Percentiles rank a stretch among this genome's conserved stretches.
Conservation (phyloP, 805 yeast genomes). For the Zygosaccharomyces rouxii region DNA sequence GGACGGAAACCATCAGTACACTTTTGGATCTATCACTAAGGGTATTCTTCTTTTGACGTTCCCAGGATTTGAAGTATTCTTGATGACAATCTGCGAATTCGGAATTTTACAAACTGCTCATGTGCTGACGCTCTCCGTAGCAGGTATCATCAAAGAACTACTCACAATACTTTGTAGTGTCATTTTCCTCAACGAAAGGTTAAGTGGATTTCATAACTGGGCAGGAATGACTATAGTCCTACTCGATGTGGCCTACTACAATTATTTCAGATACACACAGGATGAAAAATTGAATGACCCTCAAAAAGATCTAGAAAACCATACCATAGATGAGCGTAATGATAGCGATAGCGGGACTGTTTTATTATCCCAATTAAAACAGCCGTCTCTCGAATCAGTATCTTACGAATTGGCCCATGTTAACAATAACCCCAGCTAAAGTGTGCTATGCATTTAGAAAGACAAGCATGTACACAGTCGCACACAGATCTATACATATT, state of each 20-base stretch:
- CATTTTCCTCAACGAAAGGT: conserved; percentile 66
- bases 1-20: conserved; percentile 7
- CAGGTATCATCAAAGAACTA: conserved; percentile 90
- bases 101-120: conserved; percentile 75
- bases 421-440: background rate
- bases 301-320: conserved; percentile 6
- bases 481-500: no score
- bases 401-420: conserved; percentile 2
- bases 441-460: background rate
- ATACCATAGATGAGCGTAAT: background rate
- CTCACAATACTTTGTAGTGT: conserved; percentile 69
- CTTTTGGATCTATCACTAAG: conserved; percentile 37
- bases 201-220: conserved; percentile 57
- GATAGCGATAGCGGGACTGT: background rate
- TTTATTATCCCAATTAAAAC: conserved; percentile 3
- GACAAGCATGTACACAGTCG: background rate
- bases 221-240: conserved; percentile 74
- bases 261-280: conserved; percentile 51
- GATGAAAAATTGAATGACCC: conserved; percentile 6
- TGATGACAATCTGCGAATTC: conserved; percentile 87
- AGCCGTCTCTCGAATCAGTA: conserved; percentile 8
- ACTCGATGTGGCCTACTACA: conserved; percentile 78
- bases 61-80: conserved; percentile 85
- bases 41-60: conserved; percentile 59
- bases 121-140: conserved; percentile 79